Evolutionary conservation across 2,329 filamentous ascomycete species (phyloP), one percentile per base, ranked within the genome.

Genomic region (Sporothrix mexicana): DNA sequence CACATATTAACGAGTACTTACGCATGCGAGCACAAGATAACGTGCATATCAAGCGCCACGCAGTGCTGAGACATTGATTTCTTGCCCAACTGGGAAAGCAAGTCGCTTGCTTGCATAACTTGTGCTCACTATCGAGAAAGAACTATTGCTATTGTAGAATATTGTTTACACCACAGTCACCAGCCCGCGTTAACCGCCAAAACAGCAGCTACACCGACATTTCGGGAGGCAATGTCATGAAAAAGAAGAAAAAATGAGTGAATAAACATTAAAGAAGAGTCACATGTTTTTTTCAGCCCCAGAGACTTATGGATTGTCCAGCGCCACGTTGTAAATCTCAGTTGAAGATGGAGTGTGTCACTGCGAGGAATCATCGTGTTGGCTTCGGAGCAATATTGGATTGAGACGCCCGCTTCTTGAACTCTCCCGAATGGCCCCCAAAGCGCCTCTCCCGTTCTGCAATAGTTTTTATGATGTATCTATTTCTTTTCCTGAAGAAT

Each of bases 41-140:
- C 36, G n/a, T 66, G 61, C 41, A 66, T 41, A 9, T 25, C 61
- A 47, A 64, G 61, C 61, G 61, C 41, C 61, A 25, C 61, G 20
- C 61, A 66, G 41, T 41, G 25, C 61, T 45, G 61, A 47, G 61
- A 66, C 61, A 45, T 66, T 59, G 55, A 23, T 47, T 23, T 55
- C 20, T 23, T 66, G 12, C 61, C 41, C 61, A 20, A 66, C 15
- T 45, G 43, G 61, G 61, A 66, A 47, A 47, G 9, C 41, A 47
- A 25, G 41, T 47, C 61, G 61, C 23, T 43, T 23, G 30, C 30
- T 36, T 36, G 30, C 30, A 36, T 36, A 36, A 36, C 30, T 36
- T 36, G 30, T 7, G 5, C 30, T 36, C 30, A 4, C 5, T 36
- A 7, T 36, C 30, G 30, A 36, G n/a, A n/a, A n/a, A n/a, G n/a